Percentiles rank a stretch among this genome's conserved stretches.
These are phyloP conservation scores for Capsella rubella DNA, from an alignment of 441 rosid species.

Conservation along the genomic window DNA sequence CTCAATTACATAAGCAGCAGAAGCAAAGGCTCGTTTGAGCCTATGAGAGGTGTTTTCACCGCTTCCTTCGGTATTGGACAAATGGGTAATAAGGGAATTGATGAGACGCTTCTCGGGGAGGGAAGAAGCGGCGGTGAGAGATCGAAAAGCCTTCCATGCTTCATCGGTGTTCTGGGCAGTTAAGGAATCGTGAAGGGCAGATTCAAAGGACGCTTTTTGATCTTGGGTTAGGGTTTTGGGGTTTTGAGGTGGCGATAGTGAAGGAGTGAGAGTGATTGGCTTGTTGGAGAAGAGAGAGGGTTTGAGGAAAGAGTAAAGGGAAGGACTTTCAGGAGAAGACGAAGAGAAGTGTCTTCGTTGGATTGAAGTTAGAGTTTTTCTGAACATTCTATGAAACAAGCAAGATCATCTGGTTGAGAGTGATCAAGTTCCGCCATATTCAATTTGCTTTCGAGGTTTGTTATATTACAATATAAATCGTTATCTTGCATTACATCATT, in stretches of 20 bases:
- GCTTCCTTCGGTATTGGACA: conserved; percentile 40
- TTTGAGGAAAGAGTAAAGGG: conserved; percentile 85
- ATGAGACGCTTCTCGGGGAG: conserved; percentile 68
- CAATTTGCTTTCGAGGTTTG: conserved; percentile 4
- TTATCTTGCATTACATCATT: accelerated
- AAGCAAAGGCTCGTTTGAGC: conserved; percentile 94
- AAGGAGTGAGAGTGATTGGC: conserved; percentile 43
- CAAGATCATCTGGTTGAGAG: conserved; percentile 16
- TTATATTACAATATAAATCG: accelerated
- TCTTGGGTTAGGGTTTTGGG: conserved; percentile 57
- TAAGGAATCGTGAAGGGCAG: conserved; percentile 68
- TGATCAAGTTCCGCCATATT: conserved; percentile 31
- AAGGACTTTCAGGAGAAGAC: conserved; percentile 51
- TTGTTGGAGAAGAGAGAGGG: conserved; percentile 68
- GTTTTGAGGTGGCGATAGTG: conserved; percentile 44
- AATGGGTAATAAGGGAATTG: conserved; percentile 74
- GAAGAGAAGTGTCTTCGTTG: conserved; percentile 52
- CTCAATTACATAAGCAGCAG: conserved; percentile 73
- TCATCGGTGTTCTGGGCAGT: conserved; percentile 60
- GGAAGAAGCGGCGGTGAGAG: conserved; percentile 60
- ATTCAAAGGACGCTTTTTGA: conserved; percentile 55
- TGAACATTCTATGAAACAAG: conserved; percentile 56
- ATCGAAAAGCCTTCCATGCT: conserved; percentile 91
- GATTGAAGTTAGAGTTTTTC: conserved; percentile 47
- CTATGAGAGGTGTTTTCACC: conserved; percentile 51